A percentile compares a stretch with the other conserved stretches of the same genome.
These are phyloP conservation scores for Leishmania amazonensis DNA, from an alignment of 208 protist genomes.

Conservation along the genomic window DNA sequence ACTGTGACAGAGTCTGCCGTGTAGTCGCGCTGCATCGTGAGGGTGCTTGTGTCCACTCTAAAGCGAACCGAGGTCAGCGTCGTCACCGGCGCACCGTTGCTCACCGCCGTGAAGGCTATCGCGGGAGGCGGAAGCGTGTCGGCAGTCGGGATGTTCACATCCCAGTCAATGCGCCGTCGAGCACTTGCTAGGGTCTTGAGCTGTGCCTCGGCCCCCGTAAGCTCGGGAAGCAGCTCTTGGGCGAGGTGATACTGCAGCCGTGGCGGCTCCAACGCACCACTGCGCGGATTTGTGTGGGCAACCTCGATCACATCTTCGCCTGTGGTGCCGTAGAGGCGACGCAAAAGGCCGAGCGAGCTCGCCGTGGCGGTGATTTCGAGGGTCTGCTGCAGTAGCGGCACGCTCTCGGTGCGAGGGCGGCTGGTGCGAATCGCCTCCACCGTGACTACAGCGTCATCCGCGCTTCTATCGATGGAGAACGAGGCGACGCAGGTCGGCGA, in stretches of 20 bases:
- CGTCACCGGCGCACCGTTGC: slow-evolving; percentile 31
- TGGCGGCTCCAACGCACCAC: slow-evolving; percentile 20
- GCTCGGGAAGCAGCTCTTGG: slow-evolving; percentile 52
- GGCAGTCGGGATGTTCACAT: slow-evolving; percentile 53
- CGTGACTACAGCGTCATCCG: background rate
- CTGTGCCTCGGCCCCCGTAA: slow-evolving; percentile 35
- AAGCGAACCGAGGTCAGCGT: slow-evolving; percentile 26
- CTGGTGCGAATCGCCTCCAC: slow-evolving; percentile 22
- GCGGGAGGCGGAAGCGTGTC: slow-evolving; percentile 49
- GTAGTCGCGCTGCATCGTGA: slow-evolving; percentile 27
- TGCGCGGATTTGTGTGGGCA: slow-evolving; percentile 21
- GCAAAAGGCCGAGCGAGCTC: slow-evolving; percentile 33
- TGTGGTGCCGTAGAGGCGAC: slow-evolving; percentile 52
- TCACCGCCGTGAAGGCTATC: slow-evolving; percentile 53
- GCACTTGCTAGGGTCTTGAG: slow-evolving; percentile 42
- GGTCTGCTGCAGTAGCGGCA: slow-evolving; percentile 20
- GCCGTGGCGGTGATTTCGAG: background rate
- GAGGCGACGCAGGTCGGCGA: background rate
- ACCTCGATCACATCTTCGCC: slow-evolving; percentile 38
- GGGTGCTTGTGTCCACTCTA: slow-evolving; percentile 34
- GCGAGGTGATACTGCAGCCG: slow-evolving; percentile 30
- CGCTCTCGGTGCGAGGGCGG: background rate
- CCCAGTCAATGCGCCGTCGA: slow-evolving; percentile 57
- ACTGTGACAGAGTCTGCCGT: slow-evolving; percentile 10
- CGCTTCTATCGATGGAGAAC: background rate